These are phyloP conservation scores for Plasmopara viticola DNA, from an alignment of 352 stramenopile species.

Conservation along the genomic window DNA sequence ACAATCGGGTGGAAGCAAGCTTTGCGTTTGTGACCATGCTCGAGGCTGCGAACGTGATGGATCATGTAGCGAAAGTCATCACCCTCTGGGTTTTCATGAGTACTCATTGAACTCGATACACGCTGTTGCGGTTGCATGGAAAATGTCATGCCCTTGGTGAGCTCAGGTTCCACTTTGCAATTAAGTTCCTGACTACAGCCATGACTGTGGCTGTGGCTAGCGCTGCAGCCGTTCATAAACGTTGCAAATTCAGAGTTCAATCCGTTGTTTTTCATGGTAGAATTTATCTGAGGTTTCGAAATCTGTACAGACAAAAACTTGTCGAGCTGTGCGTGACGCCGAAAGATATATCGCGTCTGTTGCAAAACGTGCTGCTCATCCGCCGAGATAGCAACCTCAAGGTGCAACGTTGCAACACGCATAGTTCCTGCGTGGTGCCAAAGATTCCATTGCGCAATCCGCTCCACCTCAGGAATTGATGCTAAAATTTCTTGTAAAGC, in stretches of 20 bases:
- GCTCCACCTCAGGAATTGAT: constrained; percentile 34
- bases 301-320: constrained; percentile 62
- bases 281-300: constrained; percentile 32
- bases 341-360: constrained; percentile 43
- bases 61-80: constrained; percentile 30
- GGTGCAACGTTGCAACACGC: constrained; percentile 50
- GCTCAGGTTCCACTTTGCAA: constrained; percentile 1
- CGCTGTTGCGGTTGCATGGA: constrained; percentile 16
- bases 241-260: constrained; percentile 6
- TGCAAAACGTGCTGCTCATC: constrained; percentile 53
- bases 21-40: constrained; percentile 10
- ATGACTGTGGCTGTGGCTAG: constrained; percentile 14
- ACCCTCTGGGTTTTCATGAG: constrained; percentile 55
- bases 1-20: constrained; percentile 11
- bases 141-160: constrained; percentile 10
- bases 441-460: constrained; percentile 61
- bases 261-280: constrained; percentile 3
- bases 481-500: constrained; percentile 46
- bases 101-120: constrained; percentile 33
- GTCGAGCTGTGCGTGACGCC: constrained; percentile 31
- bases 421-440: constrained; percentile 67
- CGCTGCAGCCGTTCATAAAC: constrained; percentile 15
- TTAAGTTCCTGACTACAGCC: constrained; percentile 17
- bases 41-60: constrained; percentile 6
- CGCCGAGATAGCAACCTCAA: constrained; percentile 40